phyloP scores from a whole-genome alignment of 1,139 yeast genomes.

The Yamadazyma atmosphaerica region DNA sequence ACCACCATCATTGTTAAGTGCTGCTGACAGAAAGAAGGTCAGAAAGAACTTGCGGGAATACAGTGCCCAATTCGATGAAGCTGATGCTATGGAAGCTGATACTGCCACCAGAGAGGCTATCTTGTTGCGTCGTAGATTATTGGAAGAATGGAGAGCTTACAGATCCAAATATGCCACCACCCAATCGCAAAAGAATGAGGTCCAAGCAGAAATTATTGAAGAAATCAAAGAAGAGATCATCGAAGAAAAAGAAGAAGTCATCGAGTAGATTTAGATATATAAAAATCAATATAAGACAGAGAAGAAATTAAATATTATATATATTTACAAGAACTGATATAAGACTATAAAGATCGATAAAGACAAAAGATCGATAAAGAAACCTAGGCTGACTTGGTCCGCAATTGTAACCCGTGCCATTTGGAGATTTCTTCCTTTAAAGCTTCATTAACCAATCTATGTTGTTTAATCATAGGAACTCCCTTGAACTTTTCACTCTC shows the following conservation, averaged over 20 bases:
- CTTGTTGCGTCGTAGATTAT: conserved; percentile 75
- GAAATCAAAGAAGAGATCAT: conserved; percentile 66
- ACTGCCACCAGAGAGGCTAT: conserved; percentile 90
- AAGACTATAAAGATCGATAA: too few species aligned
- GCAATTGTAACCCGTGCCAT: conserved; percentile 94
- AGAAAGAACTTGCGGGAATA: conserved; percentile 87
- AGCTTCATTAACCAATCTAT: conserved; percentile 78
- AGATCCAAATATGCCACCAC: conserved; percentile 57
- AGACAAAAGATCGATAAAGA: too few species aligned
- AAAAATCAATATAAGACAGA: too few species aligned
- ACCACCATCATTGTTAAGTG: conserved; percentile 74
- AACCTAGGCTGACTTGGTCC: conserved; percentile 56
- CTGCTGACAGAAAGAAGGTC: conserved; percentile 84
- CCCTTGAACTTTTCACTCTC: conserved; percentile 78
- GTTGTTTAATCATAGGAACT: conserved; percentile 83
- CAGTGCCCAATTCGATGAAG: conserved; percentile 90
- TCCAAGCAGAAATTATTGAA: conserved; percentile 66
- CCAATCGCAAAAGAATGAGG: conserved; percentile 50
- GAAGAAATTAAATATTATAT: conserved; percentile 1
- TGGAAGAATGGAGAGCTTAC: conserved; percentile 86
- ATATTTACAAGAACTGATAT: conserved; percentile 5
- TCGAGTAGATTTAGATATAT: conserved; percentile 40
- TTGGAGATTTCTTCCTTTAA: conserved; percentile 81
- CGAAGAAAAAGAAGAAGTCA: conserved; percentile 80
- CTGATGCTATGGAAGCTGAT: conserved; percentile 95